Evolutionary conservation across 1,284 basidiomycete species (phyloP).

Genomic region (Puccinia brachypodii): DNA sequence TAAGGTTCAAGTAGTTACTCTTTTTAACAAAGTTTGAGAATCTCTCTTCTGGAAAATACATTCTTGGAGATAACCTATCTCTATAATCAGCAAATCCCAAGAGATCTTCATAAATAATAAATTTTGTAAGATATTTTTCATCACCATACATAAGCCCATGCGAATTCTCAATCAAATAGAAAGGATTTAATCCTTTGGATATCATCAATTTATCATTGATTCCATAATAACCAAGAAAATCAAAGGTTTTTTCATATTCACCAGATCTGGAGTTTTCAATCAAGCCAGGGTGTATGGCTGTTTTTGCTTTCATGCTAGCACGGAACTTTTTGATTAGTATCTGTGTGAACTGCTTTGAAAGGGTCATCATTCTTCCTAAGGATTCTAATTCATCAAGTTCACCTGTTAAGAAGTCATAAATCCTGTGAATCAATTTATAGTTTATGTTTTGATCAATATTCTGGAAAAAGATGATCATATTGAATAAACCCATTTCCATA

Average conservation of each 20-base stretch:
- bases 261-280: not conserved
- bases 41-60: not conserved
- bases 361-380: slow-evolving; percentile 4
- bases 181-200: not conserved
- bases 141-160: no score
- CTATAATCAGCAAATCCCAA: not conserved
- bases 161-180: not conserved
- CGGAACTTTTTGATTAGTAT: not conserved
- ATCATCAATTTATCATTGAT: not conserved
- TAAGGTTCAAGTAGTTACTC: slow-evolving; percentile 11
- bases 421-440: not conserved
- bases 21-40: not conserved
- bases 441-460: not conserved
- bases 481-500: not conserved
- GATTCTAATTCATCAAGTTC: not conserved
- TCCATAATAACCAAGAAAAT: not conserved
- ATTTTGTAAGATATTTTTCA: not conserved
- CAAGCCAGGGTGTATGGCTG: not conserved
- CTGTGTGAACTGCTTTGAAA: not conserved
- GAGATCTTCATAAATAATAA: not conserved
- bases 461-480: not conserved
- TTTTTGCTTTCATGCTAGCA: not conserved
- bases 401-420: not conserved
- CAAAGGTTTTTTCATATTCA: slow-evolving; percentile 11
- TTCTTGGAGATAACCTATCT: not conserved